Percentiles rank a stretch among this genome's conserved stretches.
Conservation (phyloP, 805 yeast genomes). For the Kuraishia molischiana region DNA sequence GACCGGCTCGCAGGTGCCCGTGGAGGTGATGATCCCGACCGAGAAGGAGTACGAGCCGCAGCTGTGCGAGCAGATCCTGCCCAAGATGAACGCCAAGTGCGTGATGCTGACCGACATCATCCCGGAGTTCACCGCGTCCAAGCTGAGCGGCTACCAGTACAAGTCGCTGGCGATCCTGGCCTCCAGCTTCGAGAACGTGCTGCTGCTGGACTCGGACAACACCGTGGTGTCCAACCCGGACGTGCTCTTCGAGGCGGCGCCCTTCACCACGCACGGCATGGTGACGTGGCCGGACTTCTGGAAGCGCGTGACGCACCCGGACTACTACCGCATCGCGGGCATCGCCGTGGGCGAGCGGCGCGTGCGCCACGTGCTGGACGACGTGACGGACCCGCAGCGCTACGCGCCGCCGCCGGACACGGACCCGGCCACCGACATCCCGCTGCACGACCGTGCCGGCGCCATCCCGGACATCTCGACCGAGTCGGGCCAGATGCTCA, state of each 20-base stretch:
- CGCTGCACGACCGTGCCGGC: constrained; percentile 43
- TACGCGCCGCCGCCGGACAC: constrained; percentile 2
- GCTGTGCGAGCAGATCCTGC: constrained; percentile 30
- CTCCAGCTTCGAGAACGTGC: constrained; percentile 42
- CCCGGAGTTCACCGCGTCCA: constrained; percentile 28
- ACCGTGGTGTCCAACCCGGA: constrained; percentile 39
- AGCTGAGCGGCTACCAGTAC: constrained; percentile 37
- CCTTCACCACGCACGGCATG: constrained; percentile 41
- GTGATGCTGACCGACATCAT: constrained; percentile 39
- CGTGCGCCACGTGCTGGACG: constrained; percentile 19
- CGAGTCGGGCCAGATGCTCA: constrained; percentile 46
- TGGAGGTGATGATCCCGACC: constrained; percentile 38
- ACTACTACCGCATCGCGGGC: constrained; percentile 35
- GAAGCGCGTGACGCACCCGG: constrained; percentile 46
- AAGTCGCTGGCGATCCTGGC: constrained; percentile 38
- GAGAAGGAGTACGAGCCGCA: constrained; percentile 34
- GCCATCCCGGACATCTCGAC: constrained; percentile 44
- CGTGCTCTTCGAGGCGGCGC: constrained; percentile 41
- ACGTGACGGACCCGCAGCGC: constrained; percentile 11
- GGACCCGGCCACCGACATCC: constrained; percentile 15
- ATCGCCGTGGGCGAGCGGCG: constrained; percentile 20
- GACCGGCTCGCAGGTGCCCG: constrained; percentile 36
- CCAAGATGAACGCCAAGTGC: constrained; percentile 49
- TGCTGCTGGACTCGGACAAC: constrained; percentile 44
- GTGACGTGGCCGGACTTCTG: constrained; percentile 55